Evolutionary conservation across 345 rosid genomes (phyloP), one percentile per base, ranked within the genome.

Genomic region (Adansonia digitata): DNA sequence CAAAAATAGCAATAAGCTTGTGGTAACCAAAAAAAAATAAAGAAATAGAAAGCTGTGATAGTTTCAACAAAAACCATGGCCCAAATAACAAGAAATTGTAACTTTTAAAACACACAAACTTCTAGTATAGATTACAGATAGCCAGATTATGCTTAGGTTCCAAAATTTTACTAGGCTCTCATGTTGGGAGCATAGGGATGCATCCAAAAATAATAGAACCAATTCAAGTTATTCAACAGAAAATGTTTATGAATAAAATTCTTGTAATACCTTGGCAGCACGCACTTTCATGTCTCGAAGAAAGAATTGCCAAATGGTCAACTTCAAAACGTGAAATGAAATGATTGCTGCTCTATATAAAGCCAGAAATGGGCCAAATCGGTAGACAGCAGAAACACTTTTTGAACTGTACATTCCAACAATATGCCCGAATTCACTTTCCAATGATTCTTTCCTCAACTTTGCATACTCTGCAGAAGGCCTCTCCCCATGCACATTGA

Each of bases 381-480:
- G 87, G 71, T 87, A 91, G 18, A 85, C 77, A 53, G 84, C 73
- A n/a, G 97, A 91, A 40, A 81, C 82, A 70, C 88, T 82, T 78
- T 85, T 86, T 61, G 97, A 86, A 79, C 90, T 86, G 75, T 88
- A 80, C 15, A 76, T 78, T 78, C 92, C 96, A 69, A 91, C 91
- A 69, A 87, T 88, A 55, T 80, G 86, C 59, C 92, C 92, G 81
- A 93, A 93, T 85, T 95, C 91, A 69, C 89, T 90, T 83, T 95
- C 99, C 40, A 93, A 89, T 27, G 97, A 95, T 79, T 95, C 94
- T 88, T 89, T 93, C 84, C 98, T 88, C 85, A 86, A 74, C 79
- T 89, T 95, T 31, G 97, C 97, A 74, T 93, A 93, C 80, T 90
- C 91, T 9, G 84, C 86, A 15, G 97, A 89, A n/a, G 99, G 97